Evolutionary conservation across 805 yeast genomes (phyloP), one percentile per base, ranked within the genome.

Genomic region (Candida easanensis): DNA sequence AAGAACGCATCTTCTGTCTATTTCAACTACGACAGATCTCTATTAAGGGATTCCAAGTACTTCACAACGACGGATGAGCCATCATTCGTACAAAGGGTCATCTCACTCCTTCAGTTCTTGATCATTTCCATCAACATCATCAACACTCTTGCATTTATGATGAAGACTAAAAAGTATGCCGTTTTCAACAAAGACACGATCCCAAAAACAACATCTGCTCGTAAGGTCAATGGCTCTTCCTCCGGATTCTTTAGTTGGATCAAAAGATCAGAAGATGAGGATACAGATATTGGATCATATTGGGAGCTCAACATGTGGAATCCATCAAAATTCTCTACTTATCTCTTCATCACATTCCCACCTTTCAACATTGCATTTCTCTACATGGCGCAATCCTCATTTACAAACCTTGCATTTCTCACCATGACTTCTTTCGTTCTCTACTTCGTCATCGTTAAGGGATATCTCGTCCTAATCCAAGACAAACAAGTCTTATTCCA

Each of bases 301-400:
- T 83, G 84, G 78, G 74, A 77, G 44, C 58, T 85, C 33, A 65
- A 63, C 16, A 74, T 83, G 38, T 85, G 95, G 95, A 68, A 70
- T 33, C 91, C 91, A 0, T 72, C 83, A 0, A 69, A 69, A 49
- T 80, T 82, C 57, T 71, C 71, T 25, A 65, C 83, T 5, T 63
- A 68, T 37, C 51, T 84, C 2, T 69, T 76, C 22, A 66, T 77
- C 3, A 61, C 76, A 1, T 80, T 79, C 49, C 80, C 87, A 7
- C 93, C 95, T 0, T 56, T 79, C 9, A 74, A 71, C 37, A 50
- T 77, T 8, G 41, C 71, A 3, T 62, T 74, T n/a, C 61, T 79
- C 41, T 62, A 69, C 48, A 47, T 64, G 18, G 50, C 67, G 1
- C 62, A 68, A 1, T 68, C 67, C 2, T 54, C 71, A 1, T 63